phyloP scores from a whole-genome alignment of 2,329 filamentous ascomycete species.

The Aspergillus ibericus region DNA sequence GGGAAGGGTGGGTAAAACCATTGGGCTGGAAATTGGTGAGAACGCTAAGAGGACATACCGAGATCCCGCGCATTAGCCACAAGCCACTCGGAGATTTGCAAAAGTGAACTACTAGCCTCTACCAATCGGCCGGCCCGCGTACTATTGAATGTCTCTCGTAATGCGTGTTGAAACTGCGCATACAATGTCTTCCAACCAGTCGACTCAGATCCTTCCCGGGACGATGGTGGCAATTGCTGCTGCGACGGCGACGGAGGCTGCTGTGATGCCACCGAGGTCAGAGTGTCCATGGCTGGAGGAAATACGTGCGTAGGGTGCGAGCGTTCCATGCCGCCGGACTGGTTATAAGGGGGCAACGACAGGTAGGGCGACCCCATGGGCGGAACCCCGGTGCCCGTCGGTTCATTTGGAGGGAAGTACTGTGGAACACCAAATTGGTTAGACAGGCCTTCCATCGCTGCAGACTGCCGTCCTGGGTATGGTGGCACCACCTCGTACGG shows the following conservation, averaged over 20 bases:
- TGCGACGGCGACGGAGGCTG: conserved; percentile 25
- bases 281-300: conserved; percentile 54
- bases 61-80: conserved; percentile 64
- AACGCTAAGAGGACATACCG: conserved; percentile 53
- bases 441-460: conserved; percentile 74
- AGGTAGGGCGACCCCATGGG: conserved; percentile 61
- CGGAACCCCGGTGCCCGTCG: conserved; percentile 61
- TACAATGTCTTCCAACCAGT: conserved; percentile 67
- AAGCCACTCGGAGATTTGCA: conserved; percentile 66
- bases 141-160: conserved; percentile 68
- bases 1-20: neutral
- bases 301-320: conserved; percentile 54
- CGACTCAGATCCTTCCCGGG: conserved; percentile 41
- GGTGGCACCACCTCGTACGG: conserved; percentile 73
- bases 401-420: conserved; percentile 70
- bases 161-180: conserved; percentile 57
- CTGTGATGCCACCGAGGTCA: conserved; percentile 32
- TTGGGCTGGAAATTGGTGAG: conserved; percentile 17
- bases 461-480: conserved; percentile 73
- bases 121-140: conserved; percentile 63
- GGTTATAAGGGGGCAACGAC: conserved; percentile 61
- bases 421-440: conserved; percentile 68
- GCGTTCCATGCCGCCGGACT: conserved; percentile 59
- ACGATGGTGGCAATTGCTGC: conserved; percentile 15
- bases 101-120: conserved; percentile 59